Evolutionary conservation across 441 rosid species (phyloP), one percentile per base, ranked within the genome.

Genomic region (Gossypium schwendimanii): DNA sequence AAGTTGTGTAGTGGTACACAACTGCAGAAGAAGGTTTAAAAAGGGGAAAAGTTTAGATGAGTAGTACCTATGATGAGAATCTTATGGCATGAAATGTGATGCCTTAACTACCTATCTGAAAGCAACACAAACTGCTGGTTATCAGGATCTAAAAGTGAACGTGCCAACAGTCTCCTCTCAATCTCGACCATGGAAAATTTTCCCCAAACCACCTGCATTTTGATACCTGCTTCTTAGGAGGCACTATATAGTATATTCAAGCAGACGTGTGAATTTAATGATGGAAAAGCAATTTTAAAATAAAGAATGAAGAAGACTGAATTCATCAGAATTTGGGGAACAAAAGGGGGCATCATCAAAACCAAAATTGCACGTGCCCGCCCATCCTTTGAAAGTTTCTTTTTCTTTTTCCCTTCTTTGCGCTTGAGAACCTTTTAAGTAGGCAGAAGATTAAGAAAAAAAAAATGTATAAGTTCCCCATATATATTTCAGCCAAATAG

Each of bases 101-200:
- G 71, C 33, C 70, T 47, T 70, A 69, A 24, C 77, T 79, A 88
- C 88, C 88, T 86, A 77, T 88, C 89, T 39, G 91, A 88, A 54
- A 87, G 87, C 73, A 88, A 75, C 21, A 88, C 86, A 82, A 87
- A 88, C 39, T 84, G 90, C 75, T 84, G 79, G 79, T 88, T 85
- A 75, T 84, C 86, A 75, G 87, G 85, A 74, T 88, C 93, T 75
- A 76, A 33, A 36, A 87, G 91, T 73, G 91, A 87, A 73, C 80
- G 80, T 50, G 84, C 89, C 76, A 87, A 76, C 63, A 88, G 78
- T 71, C 89, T 79, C 77, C 79, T 85, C 75, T 88, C 89, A 6
- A 88, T 87, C 78, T 87, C 89, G 74, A 88, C 82, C 88, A 88
- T 83, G 36, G 89, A 85, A 76, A 83, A 79, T 79, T 83, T 87